These are phyloP conservation scores for Arthrobotrys sphaeroides DNA, from an alignment of 2,329 filamentous ascomycete species.

Conservation along the genomic window DNA sequence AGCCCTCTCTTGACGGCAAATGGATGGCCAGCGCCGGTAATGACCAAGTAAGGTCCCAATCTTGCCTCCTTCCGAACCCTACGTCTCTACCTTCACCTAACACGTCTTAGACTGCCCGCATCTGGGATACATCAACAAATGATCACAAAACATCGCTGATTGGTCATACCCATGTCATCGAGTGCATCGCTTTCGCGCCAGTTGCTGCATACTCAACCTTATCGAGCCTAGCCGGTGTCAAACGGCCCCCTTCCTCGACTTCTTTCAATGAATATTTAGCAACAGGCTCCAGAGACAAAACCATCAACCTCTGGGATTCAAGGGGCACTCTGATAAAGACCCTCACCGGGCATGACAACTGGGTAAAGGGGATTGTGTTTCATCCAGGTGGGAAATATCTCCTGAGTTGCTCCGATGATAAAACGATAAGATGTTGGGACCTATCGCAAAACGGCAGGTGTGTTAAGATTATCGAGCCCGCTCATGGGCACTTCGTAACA, in stretches of 20 bases:
- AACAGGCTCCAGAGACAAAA: conserved; percentile 88
- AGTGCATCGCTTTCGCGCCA: conserved; percentile 88
- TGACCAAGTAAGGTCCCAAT: conserved; percentile 67
- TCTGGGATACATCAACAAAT: conserved; percentile 82
- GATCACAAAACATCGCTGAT: conserved; percentile 82
- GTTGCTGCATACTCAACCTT: conserved; percentile 80
- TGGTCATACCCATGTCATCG: conserved; percentile 85
- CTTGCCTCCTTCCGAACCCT: neutral
- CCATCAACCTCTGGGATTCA: conserved; percentile 87
- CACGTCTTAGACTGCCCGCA: conserved; percentile 69
- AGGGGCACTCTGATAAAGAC: conserved; percentile 86
- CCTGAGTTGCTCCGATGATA: conserved; percentile 86
- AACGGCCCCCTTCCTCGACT: conserved; percentile 77
- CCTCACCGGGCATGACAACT: conserved; percentile 89
- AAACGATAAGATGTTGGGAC: conserved; percentile 93
- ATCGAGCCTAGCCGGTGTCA: conserved; percentile 79
- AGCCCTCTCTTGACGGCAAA: conserved; percentile 81
- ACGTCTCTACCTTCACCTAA: neutral
- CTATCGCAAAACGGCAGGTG: conserved; percentile 87
- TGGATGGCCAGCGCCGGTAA: conserved; percentile 84
- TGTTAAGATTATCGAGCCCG: conserved; percentile 80
- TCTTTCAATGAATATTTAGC: conserved; percentile 88
- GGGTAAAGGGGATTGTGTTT: conserved; percentile 86
- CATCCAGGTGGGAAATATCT: conserved; percentile 93
- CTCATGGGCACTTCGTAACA: conserved; percentile 84